A percentile compares a stretch with the other conserved stretches of the same genome.
These are phyloP conservation scores for Cladosporium phlei DNA, from an alignment of 2,329 filamentous ascomycete species.

Conservation along the genomic window DNA sequence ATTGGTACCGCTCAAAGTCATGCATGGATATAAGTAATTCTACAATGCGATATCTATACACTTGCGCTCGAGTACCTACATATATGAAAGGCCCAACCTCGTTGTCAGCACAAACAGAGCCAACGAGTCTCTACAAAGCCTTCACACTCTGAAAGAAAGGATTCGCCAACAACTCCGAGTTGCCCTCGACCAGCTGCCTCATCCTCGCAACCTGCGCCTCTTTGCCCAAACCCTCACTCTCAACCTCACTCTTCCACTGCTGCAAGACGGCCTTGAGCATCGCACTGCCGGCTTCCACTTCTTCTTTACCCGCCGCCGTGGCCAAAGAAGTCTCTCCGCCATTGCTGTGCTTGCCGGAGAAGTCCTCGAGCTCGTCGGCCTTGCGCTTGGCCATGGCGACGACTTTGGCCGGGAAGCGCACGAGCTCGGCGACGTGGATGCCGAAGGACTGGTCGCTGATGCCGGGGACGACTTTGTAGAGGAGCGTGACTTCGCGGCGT, in stretches of 20 bases:
- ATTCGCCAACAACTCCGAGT: constrained; percentile 60
- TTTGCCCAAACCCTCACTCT: constrained; percentile 54
- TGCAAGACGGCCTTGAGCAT: constrained; percentile 78
- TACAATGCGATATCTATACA: too few species aligned
- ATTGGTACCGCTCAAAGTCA: too few species aligned
- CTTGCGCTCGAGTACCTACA: too few species aligned
- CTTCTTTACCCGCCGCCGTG: constrained; percentile 67
- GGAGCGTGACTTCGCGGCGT: constrained; percentile 78
- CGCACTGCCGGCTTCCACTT: constrained; percentile 82
- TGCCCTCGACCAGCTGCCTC: constrained; percentile 70
- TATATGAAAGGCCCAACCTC: too few species aligned
- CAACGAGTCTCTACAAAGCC: constrained; percentile 39
- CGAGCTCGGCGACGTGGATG: constrained; percentile 95
- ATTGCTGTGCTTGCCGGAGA: constrained; percentile 70
- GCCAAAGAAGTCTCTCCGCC: not conserved
- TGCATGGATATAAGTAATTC: too few species aligned
- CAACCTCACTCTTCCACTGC: constrained; percentile 72
- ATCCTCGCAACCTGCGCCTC: constrained; percentile 75
- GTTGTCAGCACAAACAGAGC: too few species aligned
- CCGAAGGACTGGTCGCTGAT: constrained; percentile 97
- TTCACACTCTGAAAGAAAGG: constrained; percentile 62
- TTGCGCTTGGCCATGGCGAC: constrained; percentile 99
- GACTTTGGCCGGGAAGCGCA: constrained; percentile 93
- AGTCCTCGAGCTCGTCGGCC: constrained; percentile 96
- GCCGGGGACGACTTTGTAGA: constrained; percentile 94